Evolutionary conservation across 2,329 filamentous ascomycete species (phyloP).

Genomic region (Zelopaecilomyces penicillatus): DNA sequence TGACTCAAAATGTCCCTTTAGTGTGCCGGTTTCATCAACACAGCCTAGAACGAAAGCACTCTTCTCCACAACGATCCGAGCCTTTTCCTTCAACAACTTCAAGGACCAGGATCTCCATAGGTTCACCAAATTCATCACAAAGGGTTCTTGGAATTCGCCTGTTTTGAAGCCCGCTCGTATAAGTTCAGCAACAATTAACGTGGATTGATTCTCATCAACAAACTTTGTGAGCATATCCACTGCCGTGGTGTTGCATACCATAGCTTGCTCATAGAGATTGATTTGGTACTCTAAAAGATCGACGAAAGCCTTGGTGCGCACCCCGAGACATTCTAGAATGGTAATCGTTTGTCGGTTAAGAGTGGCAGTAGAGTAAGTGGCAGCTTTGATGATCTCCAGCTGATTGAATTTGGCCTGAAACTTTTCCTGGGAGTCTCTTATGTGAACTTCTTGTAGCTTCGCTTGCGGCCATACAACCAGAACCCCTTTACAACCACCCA

Average conservation of each 20-base stretch:
- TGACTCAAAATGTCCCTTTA: slow-evolving; percentile 61
- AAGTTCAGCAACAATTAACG: slow-evolving; percentile 65
- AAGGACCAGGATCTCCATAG: slow-evolving; percentile 87
- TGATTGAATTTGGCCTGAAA: slow-evolving; percentile 64
- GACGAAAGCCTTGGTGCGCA: slow-evolving; percentile 58
- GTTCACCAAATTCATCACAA: slow-evolving; percentile 67
- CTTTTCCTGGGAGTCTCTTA: slow-evolving; percentile 81
- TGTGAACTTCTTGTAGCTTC: slow-evolving; percentile 59
- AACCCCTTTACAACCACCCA: slow-evolving; percentile 88
- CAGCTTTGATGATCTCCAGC: slow-evolving; percentile 79
- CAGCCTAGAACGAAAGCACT: slow-evolving; percentile 85
- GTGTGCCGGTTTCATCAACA: slow-evolving; percentile 70
- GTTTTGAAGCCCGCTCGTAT: slow-evolving; percentile 72
- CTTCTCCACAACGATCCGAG: slow-evolving; percentile 70
- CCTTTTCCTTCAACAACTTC: slow-evolving; percentile 87
- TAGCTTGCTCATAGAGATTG: slow-evolving; percentile 57
- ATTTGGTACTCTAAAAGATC: slow-evolving; percentile 62
- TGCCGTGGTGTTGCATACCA: slow-evolving; percentile 57
- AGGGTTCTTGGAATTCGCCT: slow-evolving; percentile 57
- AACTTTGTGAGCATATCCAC: slow-evolving; percentile 61
- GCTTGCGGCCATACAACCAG: slow-evolving; percentile 66
- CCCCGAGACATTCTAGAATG: slow-evolving; percentile 71
- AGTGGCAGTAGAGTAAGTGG: slow-evolving; percentile 65
- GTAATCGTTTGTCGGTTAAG: slow-evolving; percentile 86
- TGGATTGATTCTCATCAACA: slow-evolving; percentile 79